Percentiles rank a stretch among this genome's conserved stretches.
These are phyloP conservation scores for Aspergillus chevalieri DNA, from an alignment of 2,329 filamentous ascomycete species.

Conservation along the genomic window DNA sequence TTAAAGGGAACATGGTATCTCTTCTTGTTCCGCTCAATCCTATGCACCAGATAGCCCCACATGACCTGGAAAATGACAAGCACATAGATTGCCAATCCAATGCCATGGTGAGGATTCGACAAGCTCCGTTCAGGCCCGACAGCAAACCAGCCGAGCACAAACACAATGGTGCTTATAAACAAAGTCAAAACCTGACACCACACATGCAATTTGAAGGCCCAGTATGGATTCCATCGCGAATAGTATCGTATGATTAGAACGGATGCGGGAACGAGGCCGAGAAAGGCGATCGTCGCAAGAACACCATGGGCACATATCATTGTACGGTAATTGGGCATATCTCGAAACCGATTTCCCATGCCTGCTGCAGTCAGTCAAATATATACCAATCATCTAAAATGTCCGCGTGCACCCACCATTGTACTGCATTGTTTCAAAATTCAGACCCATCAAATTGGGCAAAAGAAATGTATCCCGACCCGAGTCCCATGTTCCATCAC, in stretches of 20 bases:
- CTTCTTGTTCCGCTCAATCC: slow-evolving; percentile 47
- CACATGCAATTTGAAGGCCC: slow-evolving; percentile 55
- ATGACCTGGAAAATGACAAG: slow-evolving; percentile 54
- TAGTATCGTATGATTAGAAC: slow-evolving; percentile 58
- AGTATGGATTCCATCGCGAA: slow-evolving; percentile 47
- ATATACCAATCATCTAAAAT: background rate
- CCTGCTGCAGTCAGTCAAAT: slow-evolving; percentile 35
- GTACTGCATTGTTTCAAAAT: slow-evolving; percentile 62
- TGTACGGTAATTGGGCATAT: slow-evolving; percentile 52
- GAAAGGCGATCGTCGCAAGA: slow-evolving; percentile 56
- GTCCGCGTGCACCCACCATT: slow-evolving; percentile 47
- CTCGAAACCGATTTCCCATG: slow-evolving; percentile 61
- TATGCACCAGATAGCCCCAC: slow-evolving; percentile 53
- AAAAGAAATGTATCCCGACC: slow-evolving; percentile 57
- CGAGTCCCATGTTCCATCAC: slow-evolving; percentile 62
- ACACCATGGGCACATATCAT: slow-evolving; percentile 57
- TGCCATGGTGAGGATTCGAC: slow-evolving; percentile 62
- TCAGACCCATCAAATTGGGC: slow-evolving; percentile 58
- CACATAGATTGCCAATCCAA: slow-evolving; percentile 58
- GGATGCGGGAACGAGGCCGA: slow-evolving; percentile 54
- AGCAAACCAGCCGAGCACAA: slow-evolving; percentile 58
- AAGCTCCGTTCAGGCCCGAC: slow-evolving; percentile 56
- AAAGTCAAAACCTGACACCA: slow-evolving; percentile 59
- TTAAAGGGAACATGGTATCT: slow-evolving; percentile 52
- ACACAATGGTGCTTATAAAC: slow-evolving; percentile 55